These are phyloP conservation scores for Penicillium oxalicum DNA, from an alignment of 2,329 filamentous ascomycete species.

Conservation along the genomic window DNA sequence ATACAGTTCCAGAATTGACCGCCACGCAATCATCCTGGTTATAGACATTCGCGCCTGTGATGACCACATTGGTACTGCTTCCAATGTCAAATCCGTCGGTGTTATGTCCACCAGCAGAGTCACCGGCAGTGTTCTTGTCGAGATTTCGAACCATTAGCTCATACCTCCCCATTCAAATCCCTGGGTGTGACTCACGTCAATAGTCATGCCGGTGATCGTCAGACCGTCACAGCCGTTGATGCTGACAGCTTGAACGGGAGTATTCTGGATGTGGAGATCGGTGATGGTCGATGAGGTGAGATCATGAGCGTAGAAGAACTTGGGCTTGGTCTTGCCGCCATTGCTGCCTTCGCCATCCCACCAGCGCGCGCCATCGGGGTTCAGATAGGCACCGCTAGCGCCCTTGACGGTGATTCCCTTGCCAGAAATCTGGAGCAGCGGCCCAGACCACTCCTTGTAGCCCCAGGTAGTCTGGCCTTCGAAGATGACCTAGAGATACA, in stretches of 20 bases:
- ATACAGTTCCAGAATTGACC: constrained; percentile 46
- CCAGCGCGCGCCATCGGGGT: constrained; percentile 38
- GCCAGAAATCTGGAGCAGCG: constrained; percentile 13
- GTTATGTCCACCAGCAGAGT: constrained; percentile 45
- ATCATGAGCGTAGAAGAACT: constrained; percentile 51
- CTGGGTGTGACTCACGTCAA: constrained; percentile 35
- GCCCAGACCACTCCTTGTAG: constrained; percentile 16
- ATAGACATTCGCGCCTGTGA: constrained; percentile 49
- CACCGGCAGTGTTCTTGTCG: constrained; percentile 46
- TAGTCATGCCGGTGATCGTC: constrained; percentile 47
- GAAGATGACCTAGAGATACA: constrained; percentile 11
- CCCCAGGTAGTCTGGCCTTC: constrained; percentile 16
- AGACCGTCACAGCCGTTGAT: constrained; percentile 43
- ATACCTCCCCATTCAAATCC: background rate
- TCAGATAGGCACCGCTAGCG: constrained; percentile 9
- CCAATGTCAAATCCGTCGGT: constrained; percentile 57
- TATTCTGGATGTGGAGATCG: constrained; percentile 29
- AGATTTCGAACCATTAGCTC: background rate
- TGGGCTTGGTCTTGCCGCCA: constrained; percentile 58
- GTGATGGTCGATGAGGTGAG: constrained; percentile 27
- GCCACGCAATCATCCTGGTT: constrained; percentile 60
- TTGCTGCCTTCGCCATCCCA: constrained; percentile 59
- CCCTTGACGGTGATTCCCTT: constrained; percentile 13
- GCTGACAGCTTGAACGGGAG: constrained; percentile 34
- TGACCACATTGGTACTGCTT: constrained; percentile 45